Evolutionary conservation across 805 yeast species (phyloP).

Genomic region (Candida suzukii): DNA sequence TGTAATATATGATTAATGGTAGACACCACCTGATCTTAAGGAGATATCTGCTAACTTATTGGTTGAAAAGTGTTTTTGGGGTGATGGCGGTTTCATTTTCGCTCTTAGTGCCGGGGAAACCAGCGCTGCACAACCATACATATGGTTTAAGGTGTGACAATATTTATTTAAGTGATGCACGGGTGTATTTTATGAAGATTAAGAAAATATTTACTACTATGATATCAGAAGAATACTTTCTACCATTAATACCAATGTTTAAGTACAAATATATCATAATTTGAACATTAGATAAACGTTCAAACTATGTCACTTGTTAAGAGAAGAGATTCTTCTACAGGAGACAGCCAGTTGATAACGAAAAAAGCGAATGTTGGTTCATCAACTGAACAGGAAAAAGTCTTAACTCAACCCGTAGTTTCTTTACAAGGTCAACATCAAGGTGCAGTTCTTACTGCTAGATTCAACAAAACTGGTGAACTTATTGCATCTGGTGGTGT

Average conservation of each 20-base stretch:
- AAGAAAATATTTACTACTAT: too few relatives aligned
- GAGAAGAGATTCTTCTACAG: neutral
- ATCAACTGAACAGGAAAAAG: neutral
- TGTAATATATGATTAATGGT: neutral
- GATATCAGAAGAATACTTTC: too few relatives aligned
- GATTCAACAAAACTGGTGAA: constrained; percentile 46
- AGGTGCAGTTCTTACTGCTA: constrained; percentile 45
- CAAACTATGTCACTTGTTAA: neutral
- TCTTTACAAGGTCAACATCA: constrained; percentile 40
- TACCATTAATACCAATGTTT: too few relatives aligned
- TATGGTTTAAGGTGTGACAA: too few relatives aligned
- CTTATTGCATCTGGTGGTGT: constrained; percentile 55
- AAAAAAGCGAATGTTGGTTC: neutral
- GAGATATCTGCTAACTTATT: constrained; percentile 1
- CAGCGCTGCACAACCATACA: too few relatives aligned
- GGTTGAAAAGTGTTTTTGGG: neutral
- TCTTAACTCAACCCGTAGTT: neutral
- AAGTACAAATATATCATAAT: too few relatives aligned
- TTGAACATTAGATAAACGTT: too few relatives aligned
- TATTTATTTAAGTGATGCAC: too few relatives aligned
- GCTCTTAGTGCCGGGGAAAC: neutral
- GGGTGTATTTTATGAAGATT: too few relatives aligned
- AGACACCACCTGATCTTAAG: neutral
- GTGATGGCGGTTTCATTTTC: neutral
- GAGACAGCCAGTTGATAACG: neutral